Percentiles rank a stretch among this genome's conserved stretches.
These are phyloP conservation scores for Purpureocillium lavendulum DNA, from an alignment of 2,329 filamentous ascomycete species.

Conservation along the genomic window DNA sequence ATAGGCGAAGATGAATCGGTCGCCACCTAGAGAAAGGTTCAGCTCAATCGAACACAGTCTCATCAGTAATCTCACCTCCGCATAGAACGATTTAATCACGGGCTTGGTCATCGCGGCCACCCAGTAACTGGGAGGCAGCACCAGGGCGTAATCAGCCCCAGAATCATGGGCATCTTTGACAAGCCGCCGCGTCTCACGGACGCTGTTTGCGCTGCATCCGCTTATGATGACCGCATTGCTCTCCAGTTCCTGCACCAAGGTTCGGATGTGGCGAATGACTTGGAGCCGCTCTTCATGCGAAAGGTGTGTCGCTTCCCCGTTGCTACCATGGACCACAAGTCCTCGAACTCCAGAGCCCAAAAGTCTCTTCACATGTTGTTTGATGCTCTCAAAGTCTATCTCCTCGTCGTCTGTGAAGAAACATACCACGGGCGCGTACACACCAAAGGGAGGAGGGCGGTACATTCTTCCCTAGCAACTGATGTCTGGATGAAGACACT, in stretches of 20 bases:
- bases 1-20: conserved; percentile 50
- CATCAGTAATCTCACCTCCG: no score
- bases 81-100: no score
- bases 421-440: conserved; percentile 28
- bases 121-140: conserved; percentile 74
- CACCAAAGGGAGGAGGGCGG: conserved; percentile 15
- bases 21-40: conserved; percentile 52
- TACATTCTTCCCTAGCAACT: no score
- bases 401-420: conserved; percentile 27
- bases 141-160: conserved; percentile 68
- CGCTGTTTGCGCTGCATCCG: conserved; percentile 68
- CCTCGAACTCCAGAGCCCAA: conserved; percentile 66
- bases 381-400: conserved; percentile 20
- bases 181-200: conserved; percentile 62
- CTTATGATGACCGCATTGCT: conserved; percentile 48
- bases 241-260: conserved; percentile 3
- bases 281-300: conserved; percentile 61
- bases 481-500: no score
- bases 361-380: conserved; percentile 24
- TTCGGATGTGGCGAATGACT: conserved; percentile 53
- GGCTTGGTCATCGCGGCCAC: conserved; percentile 12
- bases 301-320: conserved; percentile 76
- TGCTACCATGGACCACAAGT: conserved; percentile 72
- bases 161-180: conserved; percentile 61
- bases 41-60: no score